phyloP scores from a whole-genome alignment of 2,329 filamentous ascomycete species.

The Neopestalotiopsis sp. region DNA sequence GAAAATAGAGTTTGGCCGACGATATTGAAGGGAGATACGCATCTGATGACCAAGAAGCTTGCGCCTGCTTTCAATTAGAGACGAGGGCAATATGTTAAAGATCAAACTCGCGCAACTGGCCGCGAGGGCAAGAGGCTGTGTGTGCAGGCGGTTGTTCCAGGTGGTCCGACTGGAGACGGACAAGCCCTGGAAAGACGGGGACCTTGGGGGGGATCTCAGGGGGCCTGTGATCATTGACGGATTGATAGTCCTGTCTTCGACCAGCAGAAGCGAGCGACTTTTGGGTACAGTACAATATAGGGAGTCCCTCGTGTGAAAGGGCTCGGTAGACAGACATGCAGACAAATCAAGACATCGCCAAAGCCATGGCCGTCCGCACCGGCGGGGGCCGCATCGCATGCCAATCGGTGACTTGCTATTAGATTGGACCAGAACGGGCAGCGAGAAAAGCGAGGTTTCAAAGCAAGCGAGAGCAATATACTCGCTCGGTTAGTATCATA shows the following conservation, averaged over 20 bases:
- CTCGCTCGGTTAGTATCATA: background rate
- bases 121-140: slow-evolving; percentile 18
- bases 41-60: slow-evolving; percentile 27
- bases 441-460: background rate
- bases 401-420: background rate
- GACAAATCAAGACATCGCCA: background rate
- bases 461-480: background rate
- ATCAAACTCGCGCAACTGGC: slow-evolving; percentile 22
- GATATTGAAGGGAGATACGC: slow-evolving; percentile 29
- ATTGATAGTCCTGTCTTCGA: background rate
- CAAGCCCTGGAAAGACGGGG: slow-evolving; percentile 4
- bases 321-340: background rate
- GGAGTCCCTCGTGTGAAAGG: background rate
- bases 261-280: background rate
- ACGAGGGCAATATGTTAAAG: slow-evolving; percentile 20
- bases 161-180: slow-evolving; percentile 11
- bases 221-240: background rate
- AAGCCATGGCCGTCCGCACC: background rate
- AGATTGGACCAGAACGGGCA: background rate
- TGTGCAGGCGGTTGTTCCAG: slow-evolving; percentile 14
- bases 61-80: slow-evolving; percentile 20
- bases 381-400: background rate
- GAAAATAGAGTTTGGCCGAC: slow-evolving; percentile 25
- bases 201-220: background rate
- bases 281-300: background rate